These are phyloP conservation scores for Amanita thiersii DNA, from an alignment of 768 basidiomycete species.

Conservation along the genomic window DNA sequence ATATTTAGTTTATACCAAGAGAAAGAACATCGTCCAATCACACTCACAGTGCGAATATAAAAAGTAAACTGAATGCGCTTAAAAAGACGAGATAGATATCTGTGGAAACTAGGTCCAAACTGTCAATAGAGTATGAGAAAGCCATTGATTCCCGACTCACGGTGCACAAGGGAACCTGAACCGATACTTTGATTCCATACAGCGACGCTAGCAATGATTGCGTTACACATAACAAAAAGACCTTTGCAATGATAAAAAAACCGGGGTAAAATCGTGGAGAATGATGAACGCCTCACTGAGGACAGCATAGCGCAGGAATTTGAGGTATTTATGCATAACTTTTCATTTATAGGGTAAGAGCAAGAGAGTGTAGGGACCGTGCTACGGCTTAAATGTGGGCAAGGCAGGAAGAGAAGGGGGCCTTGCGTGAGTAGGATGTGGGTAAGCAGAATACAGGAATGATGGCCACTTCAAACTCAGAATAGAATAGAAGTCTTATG, in stretches of 20 bases:
- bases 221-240: slow-evolving; percentile 56
- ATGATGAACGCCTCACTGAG: slow-evolving; percentile 38
- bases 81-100: slow-evolving; percentile 56
- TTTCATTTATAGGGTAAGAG: slow-evolving; percentile 19
- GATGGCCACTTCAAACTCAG: slow-evolving; percentile 10
- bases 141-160: neutral
- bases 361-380: slow-evolving; percentile 26
- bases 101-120: slow-evolving; percentile 28
- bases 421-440: slow-evolving; percentile 2
- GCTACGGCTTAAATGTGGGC: slow-evolving; percentile 21
- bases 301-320: slow-evolving; percentile 47
- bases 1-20: slow-evolving; percentile 7
- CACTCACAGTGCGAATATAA: slow-evolving; percentile 53
- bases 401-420: slow-evolving; percentile 6
- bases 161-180: slow-evolving; percentile 3
- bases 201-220: slow-evolving; percentile 54
- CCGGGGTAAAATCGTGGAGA: neutral
- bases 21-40: neutral
- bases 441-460: neutral
- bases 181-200: slow-evolving; percentile 59
- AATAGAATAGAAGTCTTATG: neutral
- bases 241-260: slow-evolving; percentile 25
- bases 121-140: neutral
- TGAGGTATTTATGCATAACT: slow-evolving; percentile 37
- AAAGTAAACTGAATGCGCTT: slow-evolving; percentile 47